Evolutionary conservation across 2,329 filamentous ascomycete species (phyloP).

Genomic region (Colletotrichum cordylinicola): DNA sequence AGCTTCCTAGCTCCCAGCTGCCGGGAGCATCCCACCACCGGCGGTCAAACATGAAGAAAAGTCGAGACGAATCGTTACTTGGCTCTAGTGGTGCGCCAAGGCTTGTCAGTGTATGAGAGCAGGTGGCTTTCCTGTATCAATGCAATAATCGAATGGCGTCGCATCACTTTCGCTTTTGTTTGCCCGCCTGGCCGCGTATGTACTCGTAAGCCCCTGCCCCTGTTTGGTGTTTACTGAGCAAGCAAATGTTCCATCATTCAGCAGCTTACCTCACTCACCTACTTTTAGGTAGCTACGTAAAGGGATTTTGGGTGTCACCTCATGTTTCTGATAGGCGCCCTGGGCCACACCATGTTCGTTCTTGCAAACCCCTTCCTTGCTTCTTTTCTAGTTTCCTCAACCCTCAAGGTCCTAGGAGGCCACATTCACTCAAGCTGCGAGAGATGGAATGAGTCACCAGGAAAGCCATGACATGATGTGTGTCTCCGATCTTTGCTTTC

Average conservation of each 20-base stretch:
- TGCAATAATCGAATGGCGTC: not conserved
- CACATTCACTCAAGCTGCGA: not conserved
- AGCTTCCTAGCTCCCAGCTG: not conserved
- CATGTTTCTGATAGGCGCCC: not conserved
- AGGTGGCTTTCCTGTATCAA: not conserved
- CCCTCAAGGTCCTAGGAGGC: not conserved
- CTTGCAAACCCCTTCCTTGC: not conserved
- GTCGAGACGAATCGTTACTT: not conserved
- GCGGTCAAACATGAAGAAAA: not conserved
- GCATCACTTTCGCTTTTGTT: not conserved
- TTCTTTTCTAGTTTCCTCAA: not conserved
- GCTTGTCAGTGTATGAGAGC: not conserved
- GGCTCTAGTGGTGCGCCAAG: not conserved
- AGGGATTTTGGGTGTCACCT: not conserved
- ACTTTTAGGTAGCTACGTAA: not conserved
- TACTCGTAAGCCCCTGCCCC: not conserved
- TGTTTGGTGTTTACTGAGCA: not conserved
- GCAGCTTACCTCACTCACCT: not conserved
- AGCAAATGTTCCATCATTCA: not conserved
- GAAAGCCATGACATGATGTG: not conserved
- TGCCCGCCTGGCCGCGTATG: not conserved
- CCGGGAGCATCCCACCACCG: not conserved
- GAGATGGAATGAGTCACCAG: not conserved
- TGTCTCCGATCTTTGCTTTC: not conserved
- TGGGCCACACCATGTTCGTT: not conserved